Base-by-base conservation (phyloP, 2,329 filamentous ascomycete species). In the Sclerotinia nivalis region DNA sequence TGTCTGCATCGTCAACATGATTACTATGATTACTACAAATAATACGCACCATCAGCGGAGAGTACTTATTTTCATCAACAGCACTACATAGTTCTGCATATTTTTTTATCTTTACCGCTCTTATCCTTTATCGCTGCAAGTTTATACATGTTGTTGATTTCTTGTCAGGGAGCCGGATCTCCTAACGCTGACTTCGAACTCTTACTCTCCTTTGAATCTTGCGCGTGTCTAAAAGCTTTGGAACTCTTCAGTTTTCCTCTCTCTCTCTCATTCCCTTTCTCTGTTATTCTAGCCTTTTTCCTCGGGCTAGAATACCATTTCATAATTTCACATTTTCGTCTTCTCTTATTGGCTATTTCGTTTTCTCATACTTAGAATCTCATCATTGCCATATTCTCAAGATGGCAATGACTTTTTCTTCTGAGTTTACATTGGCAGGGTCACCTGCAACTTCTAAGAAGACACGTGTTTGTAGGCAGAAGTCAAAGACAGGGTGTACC, bases 391-490 rank as follows among this genome's bases (percentile, higher is more conserved):
- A 65, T 65, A 65, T 65, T 65, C 61, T 65, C 55, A 68, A 65
- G 67, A 69, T 65, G 67, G 47, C 59, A 43, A 54, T 50, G 43
- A 40, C 18, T 55, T 69, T 69, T 34, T 47, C 67, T 64, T 69
- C 67, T 5, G 34, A 64, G 4, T 22, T 49, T 20, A 56, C 67
- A 31, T 47, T 69, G 28, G 37, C 40, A 55, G 67, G 58, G 25
- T 20, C 49, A 65, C 28, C 67, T 47, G 15, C 67, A 25, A 37
- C 61, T 31, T 66, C 50, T 43, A 66, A 40, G 34, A 69, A 69
- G 62, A 67, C 76, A 28, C 73, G 76, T 60, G 75, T 75, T 4
- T 76, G 76, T 62, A 77, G 74, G 54, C 76, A 76, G 49, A 70
- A 70, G 25, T 60, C 64, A 37, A 70, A 70, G 47, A 70, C 69